phyloP scores from a whole-genome alignment of 345 rosid genomes.

The Ricinus communis region DNA sequence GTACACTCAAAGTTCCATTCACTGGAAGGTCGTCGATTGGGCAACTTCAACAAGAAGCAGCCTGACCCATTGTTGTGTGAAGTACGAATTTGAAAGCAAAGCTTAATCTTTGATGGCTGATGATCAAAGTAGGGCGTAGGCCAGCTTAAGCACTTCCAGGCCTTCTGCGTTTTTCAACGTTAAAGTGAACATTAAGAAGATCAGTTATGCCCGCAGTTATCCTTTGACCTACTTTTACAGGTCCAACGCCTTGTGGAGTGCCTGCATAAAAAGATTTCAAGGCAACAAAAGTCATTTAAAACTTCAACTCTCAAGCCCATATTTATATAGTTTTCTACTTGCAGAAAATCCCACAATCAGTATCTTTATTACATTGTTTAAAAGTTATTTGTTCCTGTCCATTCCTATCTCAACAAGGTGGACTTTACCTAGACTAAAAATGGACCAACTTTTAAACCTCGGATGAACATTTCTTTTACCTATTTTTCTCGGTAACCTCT shows the following conservation, averaged over 20 bases:
- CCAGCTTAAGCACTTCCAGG: constrained; percentile 31
- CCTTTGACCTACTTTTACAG: constrained; percentile 79
- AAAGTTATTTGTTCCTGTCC: no score
- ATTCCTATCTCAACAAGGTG: no score
- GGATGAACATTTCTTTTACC: no score
- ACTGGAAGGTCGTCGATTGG: not conserved
- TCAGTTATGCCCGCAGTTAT: constrained; percentile 87
- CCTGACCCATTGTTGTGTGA: not conserved
- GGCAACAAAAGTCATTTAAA: constrained; percentile 6
- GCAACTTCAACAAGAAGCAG: not conserved
- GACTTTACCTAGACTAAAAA: no score
- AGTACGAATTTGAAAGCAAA: not conserved
- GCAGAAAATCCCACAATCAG: no score
- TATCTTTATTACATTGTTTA: no score
- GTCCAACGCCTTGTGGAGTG: constrained; percentile 91
- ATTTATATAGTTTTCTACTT: no score
- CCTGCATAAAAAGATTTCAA: constrained; percentile 44
- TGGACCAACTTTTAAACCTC: no score
- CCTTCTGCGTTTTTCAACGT: constrained; percentile 51
- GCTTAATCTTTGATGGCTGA: not conserved
- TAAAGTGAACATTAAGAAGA: constrained; percentile 57
- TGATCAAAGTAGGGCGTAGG: not conserved
- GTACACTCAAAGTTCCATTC: not conserved
- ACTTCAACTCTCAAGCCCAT: not conserved
- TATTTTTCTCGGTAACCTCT: no score